Percentiles rank a stretch among this genome's conserved stretches.
phyloP scores from a whole-genome alignment of 371 early-diverging fungal species.

The Blastocladiella emersonii region DNA sequence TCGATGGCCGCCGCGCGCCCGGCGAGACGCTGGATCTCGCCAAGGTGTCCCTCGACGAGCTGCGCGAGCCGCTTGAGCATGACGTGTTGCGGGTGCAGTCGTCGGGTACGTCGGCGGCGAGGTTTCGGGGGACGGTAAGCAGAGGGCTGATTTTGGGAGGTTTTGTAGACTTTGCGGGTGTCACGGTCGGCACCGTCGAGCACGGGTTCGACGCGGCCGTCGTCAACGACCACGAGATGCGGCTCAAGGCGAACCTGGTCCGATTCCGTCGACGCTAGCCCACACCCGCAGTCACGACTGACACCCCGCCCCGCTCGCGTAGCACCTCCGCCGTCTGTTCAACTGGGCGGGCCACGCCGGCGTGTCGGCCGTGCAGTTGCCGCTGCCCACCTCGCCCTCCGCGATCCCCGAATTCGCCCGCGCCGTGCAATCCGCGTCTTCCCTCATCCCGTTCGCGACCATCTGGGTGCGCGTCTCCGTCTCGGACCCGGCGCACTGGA shows the following conservation, averaged over 20 bases:
- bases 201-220: constrained; percentile 50
- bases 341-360: constrained; percentile 61
- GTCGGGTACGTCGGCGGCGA: constrained; percentile 21
- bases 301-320: background rate
- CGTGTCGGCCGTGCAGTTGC: constrained; percentile 40
- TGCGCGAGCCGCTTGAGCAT: constrained; percentile 20
- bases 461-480: constrained; percentile 12
- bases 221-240: constrained; percentile 20
- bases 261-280: background rate
- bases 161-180: constrained; percentile 26
- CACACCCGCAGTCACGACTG: background rate
- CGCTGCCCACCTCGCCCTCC: constrained; percentile 21
- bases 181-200: constrained; percentile 39
- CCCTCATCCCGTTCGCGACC: constrained; percentile 19
- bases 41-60: background rate
- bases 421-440: constrained; percentile 25
- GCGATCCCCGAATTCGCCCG: constrained; percentile 41
- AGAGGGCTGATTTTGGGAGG: background rate
- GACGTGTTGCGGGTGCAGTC: constrained; percentile 28
- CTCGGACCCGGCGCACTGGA: constrained; percentile 31
- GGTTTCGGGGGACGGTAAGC: background rate
- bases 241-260: constrained; percentile 43
- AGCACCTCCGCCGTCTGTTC: constrained; percentile 50
- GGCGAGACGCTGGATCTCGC: background rate
- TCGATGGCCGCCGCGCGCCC: background rate